Base-by-base conservation (phyloP, 2,329 filamentous ascomycete species). In the Diaporthe nobilis region DNA sequence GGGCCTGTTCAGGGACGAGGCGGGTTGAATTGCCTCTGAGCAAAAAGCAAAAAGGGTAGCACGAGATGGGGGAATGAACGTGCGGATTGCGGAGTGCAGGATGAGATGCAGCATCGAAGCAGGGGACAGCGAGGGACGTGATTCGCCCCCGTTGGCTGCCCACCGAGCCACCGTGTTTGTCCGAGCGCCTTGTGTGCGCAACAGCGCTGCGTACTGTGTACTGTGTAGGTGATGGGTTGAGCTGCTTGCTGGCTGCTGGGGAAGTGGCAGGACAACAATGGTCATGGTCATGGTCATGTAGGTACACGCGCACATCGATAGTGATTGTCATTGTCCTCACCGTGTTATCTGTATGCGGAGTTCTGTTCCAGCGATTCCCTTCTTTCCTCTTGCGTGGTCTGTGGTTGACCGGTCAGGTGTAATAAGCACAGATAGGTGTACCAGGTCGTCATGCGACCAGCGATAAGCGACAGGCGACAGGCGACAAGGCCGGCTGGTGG, bases 1-100 rank as follows among this genome's bases (percentile, higher is more conserved):
- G 28, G 44, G 44, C 44, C 20, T 28, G 13, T 28, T 22, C 55
- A 58, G 31, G 55, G 55, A 58, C 55, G 55, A 22, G 55, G 6
- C 39, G 34, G 39, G 6, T 53, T 51, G 65, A 68, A 68, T 68
- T 68, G 65, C 65, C 65, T 68, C 47, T 55, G 49, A 55, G 49
- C 65, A 70, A 70, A 65, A 55, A 55, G 65, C 65, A 70, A 70
- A 70, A 53, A 17, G 7, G n/a, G 22, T 28, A 70, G 49, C 65
- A 55, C 12, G 65, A 55, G 31, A 70, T 70, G 65, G 49, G 60
- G 49, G 65, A 70, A 70, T 42, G 65, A 55, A 70, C 65, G 65
- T 70, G 65, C 65, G 65, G 28, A 70, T 70, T 70, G 65, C 65
- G 65, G 42, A 55, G 58, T 39, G 71, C 58, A 42, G 39, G 20